Evolutionary conservation across 129 eudicot genomes (phyloP), one percentile per base, ranked within the genome.

Genomic region (Helichrysum umbraculigerum): DNA sequence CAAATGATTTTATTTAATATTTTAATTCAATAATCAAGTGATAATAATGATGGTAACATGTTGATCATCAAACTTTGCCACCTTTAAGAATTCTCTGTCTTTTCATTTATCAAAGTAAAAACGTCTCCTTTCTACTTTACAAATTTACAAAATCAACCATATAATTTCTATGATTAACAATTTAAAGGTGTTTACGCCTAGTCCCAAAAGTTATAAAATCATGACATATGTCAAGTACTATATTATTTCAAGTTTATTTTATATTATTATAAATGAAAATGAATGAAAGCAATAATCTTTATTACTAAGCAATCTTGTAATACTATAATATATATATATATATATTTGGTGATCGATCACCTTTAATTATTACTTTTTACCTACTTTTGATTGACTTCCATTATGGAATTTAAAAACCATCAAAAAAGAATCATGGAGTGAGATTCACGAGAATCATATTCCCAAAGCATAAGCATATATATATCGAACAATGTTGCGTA

Each of bases 371-470:
- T 72, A 63, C 51, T 32, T 78, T 71, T 68, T 64, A 78, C 67
- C 82, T 71, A 79, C 61, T 33, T 59, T 44, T 12, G 17, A 51
- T 63, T 62, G 58, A 79, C 57, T n/a, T 50, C 67, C 76, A 70
- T 32, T 59, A 70, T 12, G 25, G 35, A 78, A 71, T 32, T 71
- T 3, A 71, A 28, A 71, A 71, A 44, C 72, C 73, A 39, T 52
- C 17, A 73, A 79, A 66, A 66, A 66, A 20, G 75, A 67, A 80
- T 67, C 44, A 60, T 21, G 58, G 54, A 64, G 68, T 30, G 68
- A 52, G 72, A 64, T 33, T 44, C 74, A 68, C n/a, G 50, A 54
- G 78, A 65, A 80, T 80, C 60, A 41, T 73, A 73, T 73, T 74
- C 83, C 75, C 79, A 73, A 80, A 47, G n/a, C 16, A 14, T 47